Conservation (phyloP, 2,329 filamentous ascomycete species). For the Drechslerella dactyloides region DNA sequence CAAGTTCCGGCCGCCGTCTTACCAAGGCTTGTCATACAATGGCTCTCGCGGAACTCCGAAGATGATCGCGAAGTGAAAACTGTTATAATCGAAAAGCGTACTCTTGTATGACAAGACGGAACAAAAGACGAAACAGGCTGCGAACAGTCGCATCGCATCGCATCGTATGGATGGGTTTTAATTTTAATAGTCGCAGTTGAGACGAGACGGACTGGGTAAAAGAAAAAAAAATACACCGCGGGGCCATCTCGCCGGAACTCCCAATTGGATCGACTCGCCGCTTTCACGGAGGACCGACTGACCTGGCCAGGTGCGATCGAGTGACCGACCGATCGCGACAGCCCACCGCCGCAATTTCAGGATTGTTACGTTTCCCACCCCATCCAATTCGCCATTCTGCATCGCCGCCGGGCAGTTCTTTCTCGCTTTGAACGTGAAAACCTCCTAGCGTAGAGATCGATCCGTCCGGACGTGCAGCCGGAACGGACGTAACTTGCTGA, state of each 20-base stretch:
- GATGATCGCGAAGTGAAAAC: neutral
- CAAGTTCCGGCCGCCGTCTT: neutral
- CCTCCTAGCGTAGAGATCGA: too few species aligned
- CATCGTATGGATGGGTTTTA: neutral
- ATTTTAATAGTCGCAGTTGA: constrained; percentile 5
- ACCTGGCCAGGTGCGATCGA: neutral
- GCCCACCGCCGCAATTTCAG: constrained; percentile 9
- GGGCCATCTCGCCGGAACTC: neutral
- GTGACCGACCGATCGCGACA: neutral
- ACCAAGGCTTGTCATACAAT: neutral
- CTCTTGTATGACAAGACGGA: neutral
- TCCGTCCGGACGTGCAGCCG: too few species aligned
- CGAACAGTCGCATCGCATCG: neutral
- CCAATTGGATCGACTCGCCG: constrained; percentile 2
- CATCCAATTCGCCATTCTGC: neutral
- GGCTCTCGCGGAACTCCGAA: neutral
- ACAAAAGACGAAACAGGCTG: neutral
- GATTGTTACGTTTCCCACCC: constrained; percentile 3
- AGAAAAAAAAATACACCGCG: neutral
- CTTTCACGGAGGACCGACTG: neutral
- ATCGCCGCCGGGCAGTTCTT: too few species aligned
- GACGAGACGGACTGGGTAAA: too few species aligned
- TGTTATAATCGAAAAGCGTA: neutral
- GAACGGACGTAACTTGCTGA: neutral
- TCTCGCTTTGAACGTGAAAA: too few species aligned